A percentile compares a stretch with the other conserved stretches of the same genome.
These are phyloP conservation scores for Paramecium pentaurelia DNA, from an alignment of 73 alveolate genomes.

Conservation along the genomic window DNA sequence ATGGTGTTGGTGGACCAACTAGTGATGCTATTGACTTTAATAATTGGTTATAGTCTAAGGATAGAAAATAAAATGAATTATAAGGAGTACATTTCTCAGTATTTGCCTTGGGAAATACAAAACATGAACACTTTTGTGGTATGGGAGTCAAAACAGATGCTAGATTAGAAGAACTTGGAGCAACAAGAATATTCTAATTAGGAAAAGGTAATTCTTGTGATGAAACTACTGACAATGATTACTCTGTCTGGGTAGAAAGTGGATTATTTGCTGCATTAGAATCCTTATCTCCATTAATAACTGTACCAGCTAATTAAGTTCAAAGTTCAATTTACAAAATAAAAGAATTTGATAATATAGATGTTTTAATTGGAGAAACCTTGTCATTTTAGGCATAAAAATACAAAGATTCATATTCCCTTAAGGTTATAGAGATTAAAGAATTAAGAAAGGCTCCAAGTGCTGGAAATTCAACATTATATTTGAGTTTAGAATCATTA, in stretches of 20 bases:
- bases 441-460: slow-evolving; percentile 69
- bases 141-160: slow-evolving; percentile 50
- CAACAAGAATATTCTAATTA: slow-evolving; percentile 28
- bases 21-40: slow-evolving; percentile 54
- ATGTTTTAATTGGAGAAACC: neutral
- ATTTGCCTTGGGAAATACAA: slow-evolving; percentile 55
- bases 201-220: slow-evolving; percentile 61
- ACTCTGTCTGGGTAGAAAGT: slow-evolving; percentile 21
- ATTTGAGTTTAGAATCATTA: slow-evolving; percentile 41
- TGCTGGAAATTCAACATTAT: slow-evolving; percentile 65
- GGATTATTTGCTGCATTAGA: slow-evolving; percentile 28
- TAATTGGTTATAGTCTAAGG: slow-evolving; percentile 34
- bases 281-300: neutral
- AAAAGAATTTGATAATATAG: neutral
- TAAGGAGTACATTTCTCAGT: neutral
- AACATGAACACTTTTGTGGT: slow-evolving; percentile 57
- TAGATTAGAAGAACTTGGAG: slow-evolving; percentile 45
- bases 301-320: neutral
- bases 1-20: slow-evolving; percentile 61
- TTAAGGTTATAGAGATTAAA: slow-evolving; percentile 62
- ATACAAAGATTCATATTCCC: slow-evolving; percentile 55
- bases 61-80: neutral
- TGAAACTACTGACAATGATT: slow-evolving; percentile 59
- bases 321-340: neutral
- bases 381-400: slow-evolving; percentile 16